Conservation (phyloP, 225 moss, liverwort and hornwort species). For the Bryoerythrophyllum caledonicum region DNA sequence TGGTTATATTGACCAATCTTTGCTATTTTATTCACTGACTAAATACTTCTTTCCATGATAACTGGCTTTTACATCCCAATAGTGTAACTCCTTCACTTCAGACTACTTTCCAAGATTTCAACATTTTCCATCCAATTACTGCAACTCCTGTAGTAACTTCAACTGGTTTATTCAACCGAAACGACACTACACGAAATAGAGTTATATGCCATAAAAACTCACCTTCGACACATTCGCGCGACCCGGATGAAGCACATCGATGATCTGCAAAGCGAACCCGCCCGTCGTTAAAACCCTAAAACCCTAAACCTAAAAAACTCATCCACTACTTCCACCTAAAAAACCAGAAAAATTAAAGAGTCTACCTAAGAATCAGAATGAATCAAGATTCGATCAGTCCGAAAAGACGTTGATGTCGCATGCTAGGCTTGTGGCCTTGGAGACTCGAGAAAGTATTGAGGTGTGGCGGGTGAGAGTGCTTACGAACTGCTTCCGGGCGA, state of each 20-base stretch:
- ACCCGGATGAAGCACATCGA: constrained; percentile 89
- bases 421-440: background rate
- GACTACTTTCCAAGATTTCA: too few species aligned
- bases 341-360: background rate
- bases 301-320: background rate
- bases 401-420: background rate
- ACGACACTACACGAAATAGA: too few species aligned
- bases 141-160: too few species aligned
- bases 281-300: constrained; percentile 13
- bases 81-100: too few species aligned
- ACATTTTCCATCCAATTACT: too few species aligned
- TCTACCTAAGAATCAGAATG: background rate
- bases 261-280: constrained; percentile 44
- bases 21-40: too few species aligned
- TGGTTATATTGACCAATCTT: too few species aligned
- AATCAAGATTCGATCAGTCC: background rate
- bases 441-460: background rate
- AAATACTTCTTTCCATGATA: too few species aligned
- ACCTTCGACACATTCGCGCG: constrained; percentile 95
- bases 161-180: too few species aligned
- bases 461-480: background rate
- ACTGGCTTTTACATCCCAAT: too few species aligned
- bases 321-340: background rate
- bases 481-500: constrained; percentile 88
- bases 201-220: background rate